Percentiles rank a stretch among this genome's conserved stretches.
Conservation (phyloP, 352 stramenopile species). For the Phytophthora constricta region DNA sequence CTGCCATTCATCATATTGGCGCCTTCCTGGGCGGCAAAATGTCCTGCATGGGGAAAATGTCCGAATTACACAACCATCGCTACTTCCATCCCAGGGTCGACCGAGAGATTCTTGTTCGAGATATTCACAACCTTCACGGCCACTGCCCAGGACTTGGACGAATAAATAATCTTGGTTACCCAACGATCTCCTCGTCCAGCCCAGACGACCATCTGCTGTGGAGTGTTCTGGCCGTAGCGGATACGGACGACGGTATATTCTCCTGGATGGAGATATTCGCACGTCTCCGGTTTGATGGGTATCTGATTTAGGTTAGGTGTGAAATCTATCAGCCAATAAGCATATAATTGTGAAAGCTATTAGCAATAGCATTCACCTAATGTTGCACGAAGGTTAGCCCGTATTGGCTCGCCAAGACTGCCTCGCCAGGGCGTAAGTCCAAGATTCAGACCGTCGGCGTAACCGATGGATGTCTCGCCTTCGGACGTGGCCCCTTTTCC, state of each 20-base stretch:
- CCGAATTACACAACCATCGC: not conserved
- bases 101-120: not conserved
- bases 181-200: not conserved
- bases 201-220: not conserved
- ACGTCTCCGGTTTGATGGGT: too few relatives aligned
- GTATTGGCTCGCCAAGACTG: too few relatives aligned
- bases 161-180: not conserved
- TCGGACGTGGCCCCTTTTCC: too few relatives aligned
- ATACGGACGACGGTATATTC: not conserved
- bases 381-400: too few relatives aligned
- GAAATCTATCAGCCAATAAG: too few relatives aligned
- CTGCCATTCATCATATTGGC: constrained; percentile 1
- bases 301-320: too few relatives aligned
- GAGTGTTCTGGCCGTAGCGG: not conserved
- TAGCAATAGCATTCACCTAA: too few relatives aligned
- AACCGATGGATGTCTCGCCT: too few relatives aligned
- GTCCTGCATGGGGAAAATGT: too few relatives aligned
- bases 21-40: constrained; percentile 6
- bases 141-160: not conserved
- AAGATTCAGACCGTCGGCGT: too few relatives aligned
- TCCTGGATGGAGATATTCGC: not conserved
- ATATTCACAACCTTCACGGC: not conserved
- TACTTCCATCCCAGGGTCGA: not conserved
- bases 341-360: too few relatives aligned
- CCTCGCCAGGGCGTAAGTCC: too few relatives aligned